These are phyloP conservation scores for Trichoderma aggressivum DNA, from an alignment of 2,329 filamentous ascomycete genomes.

Conservation along the genomic window DNA sequence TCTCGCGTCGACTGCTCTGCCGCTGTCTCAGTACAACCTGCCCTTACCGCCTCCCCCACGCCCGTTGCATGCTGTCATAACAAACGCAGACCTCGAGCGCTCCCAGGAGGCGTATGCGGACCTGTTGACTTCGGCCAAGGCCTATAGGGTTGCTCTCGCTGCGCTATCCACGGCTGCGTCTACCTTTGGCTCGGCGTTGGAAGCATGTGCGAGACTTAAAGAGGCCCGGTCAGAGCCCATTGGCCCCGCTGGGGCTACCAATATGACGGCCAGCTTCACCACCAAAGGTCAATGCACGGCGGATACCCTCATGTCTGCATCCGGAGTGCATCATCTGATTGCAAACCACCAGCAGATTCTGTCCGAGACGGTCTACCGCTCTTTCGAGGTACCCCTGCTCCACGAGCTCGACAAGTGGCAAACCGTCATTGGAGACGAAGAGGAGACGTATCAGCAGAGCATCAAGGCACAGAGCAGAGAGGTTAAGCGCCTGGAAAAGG, in stretches of 20 bases:
- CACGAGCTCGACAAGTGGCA: conserved; percentile 67
- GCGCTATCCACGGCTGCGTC: conserved; percentile 59
- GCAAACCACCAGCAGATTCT: conserved; percentile 70
- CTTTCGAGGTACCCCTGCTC: conserved; percentile 66
- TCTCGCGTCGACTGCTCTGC: conserved; percentile 60
- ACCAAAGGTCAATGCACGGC: conserved; percentile 55
- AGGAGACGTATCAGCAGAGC: conserved; percentile 55
- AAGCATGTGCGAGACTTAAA: conserved; percentile 65
- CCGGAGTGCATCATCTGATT: conserved; percentile 63
- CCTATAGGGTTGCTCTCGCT: conserved; percentile 61
- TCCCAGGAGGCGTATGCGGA: conserved; percentile 62
- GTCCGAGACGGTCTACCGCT: conserved; percentile 64
- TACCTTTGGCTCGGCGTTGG: conserved; percentile 61
- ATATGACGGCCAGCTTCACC: conserved; percentile 48
- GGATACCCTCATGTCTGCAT: conserved; percentile 58
- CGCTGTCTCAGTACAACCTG: conserved; percentile 56
- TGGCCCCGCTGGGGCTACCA: conserved; percentile 35
- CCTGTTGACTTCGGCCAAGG: conserved; percentile 59
- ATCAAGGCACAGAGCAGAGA: conserved; percentile 55
- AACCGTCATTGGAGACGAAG: conserved; percentile 61
- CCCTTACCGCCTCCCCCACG: conserved; percentile 59
- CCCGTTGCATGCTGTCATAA: conserved; percentile 57
- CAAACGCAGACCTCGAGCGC: conserved; percentile 59
- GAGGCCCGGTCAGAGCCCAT: conserved; percentile 61
- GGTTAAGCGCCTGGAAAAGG: conserved; percentile 62